phyloP scores from a whole-genome alignment of 176 grass and related monocot species.

The Bonia amplexicaulis region DNA sequence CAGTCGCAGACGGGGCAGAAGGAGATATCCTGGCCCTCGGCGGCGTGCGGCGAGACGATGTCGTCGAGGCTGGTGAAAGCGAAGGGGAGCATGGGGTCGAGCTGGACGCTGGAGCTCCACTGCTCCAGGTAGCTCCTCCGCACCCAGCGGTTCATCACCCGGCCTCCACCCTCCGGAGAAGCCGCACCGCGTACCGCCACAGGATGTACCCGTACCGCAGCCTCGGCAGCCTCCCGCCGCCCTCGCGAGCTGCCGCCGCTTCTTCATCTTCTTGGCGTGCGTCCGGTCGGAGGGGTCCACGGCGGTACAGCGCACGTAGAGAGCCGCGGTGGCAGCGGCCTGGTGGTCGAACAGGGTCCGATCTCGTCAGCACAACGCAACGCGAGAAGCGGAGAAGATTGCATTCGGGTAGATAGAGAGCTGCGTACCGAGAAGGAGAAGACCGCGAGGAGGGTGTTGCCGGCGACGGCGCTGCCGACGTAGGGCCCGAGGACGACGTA shows the following conservation, averaged over 20 bases:
- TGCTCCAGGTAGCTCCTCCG: slow-evolving; percentile 80
- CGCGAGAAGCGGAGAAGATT: neutral
- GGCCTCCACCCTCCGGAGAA: slow-evolving; percentile 56
- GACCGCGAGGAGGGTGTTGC: slow-evolving; percentile 49
- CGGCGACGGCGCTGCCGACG: slow-evolving; percentile 48
- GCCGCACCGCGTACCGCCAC: slow-evolving; percentile 46
- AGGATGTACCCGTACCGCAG: slow-evolving; percentile 81
- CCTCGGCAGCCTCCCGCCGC: slow-evolving; percentile 38
- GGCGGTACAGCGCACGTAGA: slow-evolving; percentile 77
- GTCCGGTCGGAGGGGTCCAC: slow-evolving; percentile 78
- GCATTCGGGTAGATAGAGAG: neutral
- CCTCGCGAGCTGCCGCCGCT: slow-evolving; percentile 32
- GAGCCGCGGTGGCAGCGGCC: slow-evolving; percentile 43
- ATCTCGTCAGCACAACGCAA: neutral
- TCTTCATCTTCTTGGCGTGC: slow-evolving; percentile 49
- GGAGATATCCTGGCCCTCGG: slow-evolving; percentile 62
- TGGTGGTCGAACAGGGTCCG: neutral
- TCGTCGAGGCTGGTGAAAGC: slow-evolving; percentile 74
- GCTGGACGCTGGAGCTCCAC: slow-evolving; percentile 65
- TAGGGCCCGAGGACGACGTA: slow-evolving; percentile 78
- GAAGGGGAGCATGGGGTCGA: slow-evolving; percentile 86
- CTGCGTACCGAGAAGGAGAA: slow-evolving; percentile 66
- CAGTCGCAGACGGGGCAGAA: slow-evolving; percentile 88
- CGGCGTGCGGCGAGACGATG: slow-evolving; percentile 47
- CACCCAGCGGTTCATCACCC: slow-evolving; percentile 61